Evolutionary conservation across 306 rosid genomes (phyloP).

Genomic region (Vigna radiata): DNA sequence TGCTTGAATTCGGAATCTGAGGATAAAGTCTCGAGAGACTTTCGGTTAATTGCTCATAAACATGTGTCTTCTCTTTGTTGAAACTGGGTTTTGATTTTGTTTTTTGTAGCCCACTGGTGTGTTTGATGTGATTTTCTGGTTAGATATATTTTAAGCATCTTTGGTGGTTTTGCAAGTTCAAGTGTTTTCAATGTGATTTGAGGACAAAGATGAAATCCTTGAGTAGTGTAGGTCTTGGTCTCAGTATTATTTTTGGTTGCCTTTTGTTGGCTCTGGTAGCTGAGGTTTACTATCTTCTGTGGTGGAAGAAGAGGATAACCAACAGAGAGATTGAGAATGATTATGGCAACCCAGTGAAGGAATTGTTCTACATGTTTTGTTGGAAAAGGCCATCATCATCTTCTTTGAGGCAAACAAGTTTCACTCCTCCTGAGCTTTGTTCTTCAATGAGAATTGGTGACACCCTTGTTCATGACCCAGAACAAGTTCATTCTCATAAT

Average conservation of each 20-base stretch:
- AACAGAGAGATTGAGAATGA: conserved; percentile 71
- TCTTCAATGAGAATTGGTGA: conserved; percentile 66
- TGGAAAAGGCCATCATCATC: conserved; percentile 70
- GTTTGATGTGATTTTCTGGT: conserved; percentile 26
- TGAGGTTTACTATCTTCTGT: conserved; percentile 88
- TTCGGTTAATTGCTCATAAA: conserved; percentile 25
- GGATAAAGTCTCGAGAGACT: conserved; percentile 31
- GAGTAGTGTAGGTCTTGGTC: conserved; percentile 94
- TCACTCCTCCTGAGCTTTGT: conserved; percentile 64
- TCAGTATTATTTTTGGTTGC: conserved; percentile 86
- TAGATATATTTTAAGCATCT: conserved; percentile 11
- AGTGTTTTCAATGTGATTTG: conserved; percentile 61
- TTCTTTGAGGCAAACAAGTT: conserved; percentile 63
- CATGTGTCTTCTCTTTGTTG: conserved; percentile 4
- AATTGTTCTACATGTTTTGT: conserved; percentile 87
- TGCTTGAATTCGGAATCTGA: conserved; percentile 39
- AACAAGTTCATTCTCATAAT: conserved; percentile 58
- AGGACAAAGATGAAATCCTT: conserved; percentile 79
- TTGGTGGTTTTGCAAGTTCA: conserved; percentile 1
- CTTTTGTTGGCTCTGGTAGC: conserved; percentile 91
- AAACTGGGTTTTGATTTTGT: conserved; percentile 39
- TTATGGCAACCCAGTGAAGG: conserved; percentile 76
- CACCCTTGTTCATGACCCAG: conserved; percentile 61
- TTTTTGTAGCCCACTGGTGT: not conserved
- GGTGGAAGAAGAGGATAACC: conserved; percentile 95